Conservation (phyloP, 2,329 filamentous ascomycete genomes). For the Graphiopsis chlorocephala region DNA sequence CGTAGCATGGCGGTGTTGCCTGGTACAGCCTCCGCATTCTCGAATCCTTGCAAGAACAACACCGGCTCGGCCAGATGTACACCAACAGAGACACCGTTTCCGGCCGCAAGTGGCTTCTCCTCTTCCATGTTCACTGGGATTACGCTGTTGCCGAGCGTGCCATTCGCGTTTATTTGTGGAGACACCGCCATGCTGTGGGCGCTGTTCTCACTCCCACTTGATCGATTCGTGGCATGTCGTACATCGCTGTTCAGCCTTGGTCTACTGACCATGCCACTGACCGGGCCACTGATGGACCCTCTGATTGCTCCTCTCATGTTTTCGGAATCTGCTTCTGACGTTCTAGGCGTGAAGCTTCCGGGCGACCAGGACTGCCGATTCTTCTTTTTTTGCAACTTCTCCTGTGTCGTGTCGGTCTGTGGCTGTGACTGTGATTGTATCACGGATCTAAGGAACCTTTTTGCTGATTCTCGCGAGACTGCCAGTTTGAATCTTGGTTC, state of each 20-base stretch:
- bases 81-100: conserved; percentile 70
- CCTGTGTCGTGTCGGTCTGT: conserved; percentile 7
- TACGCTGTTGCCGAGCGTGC: conserved; percentile 20
- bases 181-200: conserved; percentile 16
- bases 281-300: conserved; percentile 39
- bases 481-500: conserved; percentile 45
- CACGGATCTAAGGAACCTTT: conserved; percentile 49
- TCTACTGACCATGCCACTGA: conserved; percentile 38
- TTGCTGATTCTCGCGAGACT: conserved; percentile 48
- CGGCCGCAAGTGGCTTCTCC: conserved; percentile 72
- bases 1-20: conserved; percentile 78
- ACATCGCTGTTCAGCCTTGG: conserved; percentile 43
- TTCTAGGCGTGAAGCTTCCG: conserved; percentile 13
- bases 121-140: conserved; percentile 38
- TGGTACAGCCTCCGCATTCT: conserved; percentile 63
- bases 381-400: conserved; percentile 18
- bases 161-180: conserved; percentile 14
- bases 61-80: conserved; percentile 77
- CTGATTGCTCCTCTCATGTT: conserved; percentile 42
- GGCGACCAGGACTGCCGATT: conserved; percentile 35
- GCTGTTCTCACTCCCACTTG: conserved; percentile 15
- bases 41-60: conserved; percentile 75
- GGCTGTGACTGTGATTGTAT: conserved; percentile 28
- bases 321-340: conserved; percentile 22
- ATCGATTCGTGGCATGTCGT: conserved; percentile 33